Evolutionary conservation across 73 alveolate genomes (phyloP), one percentile per base, ranked within the genome.

Genomic region (Urostyla sp.): DNA sequence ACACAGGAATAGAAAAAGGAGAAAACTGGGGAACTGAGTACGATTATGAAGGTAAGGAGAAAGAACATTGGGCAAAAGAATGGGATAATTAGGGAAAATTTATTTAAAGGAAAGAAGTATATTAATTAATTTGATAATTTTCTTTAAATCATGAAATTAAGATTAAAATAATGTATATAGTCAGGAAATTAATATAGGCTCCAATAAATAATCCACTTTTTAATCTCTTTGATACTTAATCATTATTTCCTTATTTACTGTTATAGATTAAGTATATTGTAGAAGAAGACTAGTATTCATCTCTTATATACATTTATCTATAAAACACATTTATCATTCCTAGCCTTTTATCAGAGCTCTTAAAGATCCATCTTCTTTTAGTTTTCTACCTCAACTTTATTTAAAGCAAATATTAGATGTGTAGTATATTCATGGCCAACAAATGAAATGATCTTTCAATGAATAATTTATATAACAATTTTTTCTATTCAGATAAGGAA

Each of bases 181-280:
- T 27, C 2, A 38, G 23, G 48, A 69, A 69, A 44, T 69, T 45
- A 16, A 69, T n/a, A 31, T 46, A 69, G 28, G 83, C 83, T 26
- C 83, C 83, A 24, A 48, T 30, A 49, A 26, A 69, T 13, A 49
- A 0, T 13, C 83, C 83, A 46, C 20, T 18, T 23, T 49, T 69
- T 16, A 46, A 3, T 53, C 20, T 27, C 32, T 69, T 69, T 18
- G 72, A 46, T 45, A 69, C 7, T 48, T 45, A 49, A 3, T 24
- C 30, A 24, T n/a, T 4, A 49, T 69, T 69, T 8, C 28, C 36
- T 4, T 31, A 27, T 32, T 59, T 69, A 21, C 57, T 31, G 49
- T 49, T 59, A 45, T 31, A 69, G 16, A 69, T 30, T 32, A 69
- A 27, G 30, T 69, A 69, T 31, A 69, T 46, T 3, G 49, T 38